These are phyloP conservation scores for Aureobasidium sp. DNA, from an alignment of 2,329 filamentous ascomycete genomes.

Conservation along the genomic window DNA sequence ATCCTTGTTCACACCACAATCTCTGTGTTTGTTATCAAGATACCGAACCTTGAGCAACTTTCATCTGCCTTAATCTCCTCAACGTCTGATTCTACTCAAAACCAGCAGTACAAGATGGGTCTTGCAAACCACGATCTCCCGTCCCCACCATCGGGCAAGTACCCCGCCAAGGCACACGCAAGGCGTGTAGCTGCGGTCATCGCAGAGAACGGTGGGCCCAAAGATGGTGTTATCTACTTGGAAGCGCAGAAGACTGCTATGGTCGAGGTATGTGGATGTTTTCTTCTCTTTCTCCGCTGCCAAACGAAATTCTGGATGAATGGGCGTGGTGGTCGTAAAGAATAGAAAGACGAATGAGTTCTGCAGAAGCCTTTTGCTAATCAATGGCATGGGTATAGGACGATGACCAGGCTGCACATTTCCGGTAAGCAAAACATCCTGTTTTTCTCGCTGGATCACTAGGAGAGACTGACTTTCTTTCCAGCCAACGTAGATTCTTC, in stretches of 20 bases:
- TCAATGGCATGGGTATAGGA: constrained; percentile 42
- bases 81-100: background rate
- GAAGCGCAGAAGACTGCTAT: constrained; percentile 76
- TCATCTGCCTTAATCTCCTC: background rate
- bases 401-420: constrained; percentile 60
- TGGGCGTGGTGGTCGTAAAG: too few relatives aligned
- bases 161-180: constrained; percentile 82
- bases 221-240: constrained; percentile 71
- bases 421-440: background rate
- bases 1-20: background rate
- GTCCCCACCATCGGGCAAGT: constrained; percentile 44
- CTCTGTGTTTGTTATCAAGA: background rate
- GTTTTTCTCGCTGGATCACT: background rate
- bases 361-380: background rate
- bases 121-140: constrained; percentile 31
- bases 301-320: too few relatives aligned
- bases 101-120: background rate
- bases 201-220: constrained; percentile 55
- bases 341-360: too few relatives aligned
- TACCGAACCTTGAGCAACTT: background rate
- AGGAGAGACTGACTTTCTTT: background rate
- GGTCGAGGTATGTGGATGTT: constrained; percentile 49
- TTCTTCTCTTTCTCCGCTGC: background rate
- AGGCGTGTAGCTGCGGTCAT: constrained; percentile 76
- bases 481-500: constrained; percentile 81